A percentile compares a stretch with the other conserved stretches of the same genome.
These are phyloP conservation scores for Penicillium italicum DNA, from an alignment of 2,329 filamentous ascomycete genomes.

Conservation along the genomic window DNA sequence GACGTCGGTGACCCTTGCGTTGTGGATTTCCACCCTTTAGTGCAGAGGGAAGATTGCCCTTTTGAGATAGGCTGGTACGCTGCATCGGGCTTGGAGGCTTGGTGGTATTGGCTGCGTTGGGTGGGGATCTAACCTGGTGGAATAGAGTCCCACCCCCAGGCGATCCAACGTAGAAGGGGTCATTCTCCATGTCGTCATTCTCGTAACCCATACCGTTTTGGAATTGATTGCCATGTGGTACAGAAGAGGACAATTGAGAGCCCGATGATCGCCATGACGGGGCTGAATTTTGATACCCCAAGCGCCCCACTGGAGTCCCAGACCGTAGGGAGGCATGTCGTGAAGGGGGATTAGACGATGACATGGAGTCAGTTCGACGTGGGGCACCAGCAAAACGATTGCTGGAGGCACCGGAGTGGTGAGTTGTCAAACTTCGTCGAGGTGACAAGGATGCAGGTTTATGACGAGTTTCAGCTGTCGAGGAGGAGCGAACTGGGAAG, in stretches of 20 bases:
- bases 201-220: slow-evolving; percentile 24
- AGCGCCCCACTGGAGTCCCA: slow-evolving; percentile 10
- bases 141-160: slow-evolving; percentile 18
- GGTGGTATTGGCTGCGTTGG: slow-evolving; percentile 13
- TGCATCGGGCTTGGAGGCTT: slow-evolving; percentile 24
- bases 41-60: slow-evolving; percentile 29
- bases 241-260: slow-evolving; percentile 16
- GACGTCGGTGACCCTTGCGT: slow-evolving; percentile 41
- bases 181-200: slow-evolving; percentile 20
- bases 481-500: slow-evolving; percentile 29
- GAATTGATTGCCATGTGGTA: slow-evolving; percentile 26
- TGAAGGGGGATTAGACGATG: slow-evolving; percentile 18
- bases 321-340: slow-evolving; percentile 19
- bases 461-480: slow-evolving; percentile 22
- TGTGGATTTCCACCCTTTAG: slow-evolving; percentile 32
- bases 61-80: slow-evolving; percentile 20
- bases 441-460: slow-evolving; percentile 26
- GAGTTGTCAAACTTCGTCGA: slow-evolving; percentile 34
- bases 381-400: slow-evolving; percentile 26
- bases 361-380: slow-evolving; percentile 32
- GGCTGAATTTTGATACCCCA: slow-evolving; percentile 2
- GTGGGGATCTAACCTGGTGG: slow-evolving; percentile 17
- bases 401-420: slow-evolving; percentile 25
- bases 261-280: slow-evolving; percentile 10
- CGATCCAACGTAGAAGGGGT: slow-evolving; percentile 28